Percentiles rank a stretch among this genome's conserved stretches.
phyloP scores from a whole-genome alignment of 2,329 filamentous ascomycete genomes.

The Bipolaris zeicola region DNA sequence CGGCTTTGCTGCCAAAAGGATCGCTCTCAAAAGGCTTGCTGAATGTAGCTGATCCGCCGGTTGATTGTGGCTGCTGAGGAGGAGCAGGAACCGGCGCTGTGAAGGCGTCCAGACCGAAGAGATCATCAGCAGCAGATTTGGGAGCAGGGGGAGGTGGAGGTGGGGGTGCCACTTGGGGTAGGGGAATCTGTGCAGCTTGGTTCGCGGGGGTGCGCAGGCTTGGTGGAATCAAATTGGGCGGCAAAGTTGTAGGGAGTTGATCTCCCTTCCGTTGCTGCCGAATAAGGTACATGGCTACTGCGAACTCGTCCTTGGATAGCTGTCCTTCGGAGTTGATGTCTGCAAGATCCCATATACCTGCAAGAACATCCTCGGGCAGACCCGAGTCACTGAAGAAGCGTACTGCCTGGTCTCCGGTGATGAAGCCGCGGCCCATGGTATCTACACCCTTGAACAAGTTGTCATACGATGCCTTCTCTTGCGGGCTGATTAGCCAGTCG shows the following conservation, averaged over 20 bases:
- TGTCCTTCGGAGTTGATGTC: conserved; percentile 91
- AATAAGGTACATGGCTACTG: conserved; percentile 96
- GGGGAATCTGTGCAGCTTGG: conserved; percentile 57
- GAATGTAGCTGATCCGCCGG: conserved; percentile 68
- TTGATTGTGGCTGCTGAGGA: conserved; percentile 67
- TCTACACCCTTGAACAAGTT: conserved; percentile 84
- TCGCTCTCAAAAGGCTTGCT: conserved; percentile 58
- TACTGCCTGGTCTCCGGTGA: conserved; percentile 93
- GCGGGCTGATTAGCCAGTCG: conserved; percentile 82
- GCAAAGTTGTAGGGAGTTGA: conserved; percentile 75
- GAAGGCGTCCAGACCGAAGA: conserved; percentile 87
- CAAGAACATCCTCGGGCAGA: conserved; percentile 83
- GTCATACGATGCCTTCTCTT: conserved; percentile 88
- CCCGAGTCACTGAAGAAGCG: conserved; percentile 92
- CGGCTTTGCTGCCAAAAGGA: conserved; percentile 64
- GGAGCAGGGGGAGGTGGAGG: conserved; percentile 40
- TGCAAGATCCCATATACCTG: conserved; percentile 95
- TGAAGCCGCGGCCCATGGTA: conserved; percentile 77
- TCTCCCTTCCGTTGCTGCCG: conserved; percentile 79
- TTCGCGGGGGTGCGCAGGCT: conserved; percentile 67
- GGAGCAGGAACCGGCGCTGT: conserved; percentile 56
- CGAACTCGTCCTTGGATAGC: conserved; percentile 87
- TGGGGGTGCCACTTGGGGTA: conserved; percentile 51
- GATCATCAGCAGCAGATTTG: conserved; percentile 87
- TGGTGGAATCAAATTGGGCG: conserved; percentile 81